Percentiles rank a stretch among this genome's conserved stretches.
phyloP scores from a whole-genome alignment of 1,284 basidiomycete species.

The Violaceomyces palustris region DNA sequence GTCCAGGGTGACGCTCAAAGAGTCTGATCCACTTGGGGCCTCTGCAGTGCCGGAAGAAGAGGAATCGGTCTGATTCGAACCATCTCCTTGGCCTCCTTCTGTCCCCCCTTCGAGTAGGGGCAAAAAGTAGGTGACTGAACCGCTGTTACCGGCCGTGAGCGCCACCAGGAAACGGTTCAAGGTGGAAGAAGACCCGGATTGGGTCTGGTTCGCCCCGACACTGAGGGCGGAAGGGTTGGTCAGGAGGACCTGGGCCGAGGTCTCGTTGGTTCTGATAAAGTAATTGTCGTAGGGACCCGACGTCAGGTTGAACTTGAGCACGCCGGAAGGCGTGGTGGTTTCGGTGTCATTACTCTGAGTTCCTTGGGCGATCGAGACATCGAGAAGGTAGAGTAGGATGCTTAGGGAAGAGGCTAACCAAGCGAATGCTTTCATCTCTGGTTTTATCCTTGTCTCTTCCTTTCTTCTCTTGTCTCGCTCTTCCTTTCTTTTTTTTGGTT shows the following conservation, averaged over 20 bases:
- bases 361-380: too few relatives aligned
- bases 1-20: slow-evolving; percentile 49
- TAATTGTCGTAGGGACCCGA: slow-evolving; percentile 54
- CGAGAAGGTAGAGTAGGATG: too few relatives aligned
- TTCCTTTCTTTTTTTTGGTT: too few relatives aligned
- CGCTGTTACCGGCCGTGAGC: slow-evolving; percentile 55
- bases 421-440: too few relatives aligned
- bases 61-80: neutral
- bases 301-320: slow-evolving; percentile 19
- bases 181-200: too few relatives aligned
- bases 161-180: slow-evolving; percentile 55
- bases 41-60: neutral
- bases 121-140: slow-evolving; percentile 18
- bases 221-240: slow-evolving; percentile 50
- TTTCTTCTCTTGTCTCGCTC: too few relatives aligned
- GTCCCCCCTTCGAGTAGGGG: slow-evolving; percentile 8
- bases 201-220: slow-evolving; percentile 15
- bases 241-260: slow-evolving; percentile 55
- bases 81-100: too few relatives aligned
- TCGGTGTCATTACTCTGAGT: too few relatives aligned
- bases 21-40: too few relatives aligned
- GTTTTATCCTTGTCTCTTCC: too few relatives aligned
- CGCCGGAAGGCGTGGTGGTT: too few relatives aligned
- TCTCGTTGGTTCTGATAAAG: slow-evolving; percentile 55
- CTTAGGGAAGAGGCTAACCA: too few relatives aligned